Evolutionary conservation across 305 asterid genomes (phyloP).

Genomic region (Fraxinus velutina): DNA sequence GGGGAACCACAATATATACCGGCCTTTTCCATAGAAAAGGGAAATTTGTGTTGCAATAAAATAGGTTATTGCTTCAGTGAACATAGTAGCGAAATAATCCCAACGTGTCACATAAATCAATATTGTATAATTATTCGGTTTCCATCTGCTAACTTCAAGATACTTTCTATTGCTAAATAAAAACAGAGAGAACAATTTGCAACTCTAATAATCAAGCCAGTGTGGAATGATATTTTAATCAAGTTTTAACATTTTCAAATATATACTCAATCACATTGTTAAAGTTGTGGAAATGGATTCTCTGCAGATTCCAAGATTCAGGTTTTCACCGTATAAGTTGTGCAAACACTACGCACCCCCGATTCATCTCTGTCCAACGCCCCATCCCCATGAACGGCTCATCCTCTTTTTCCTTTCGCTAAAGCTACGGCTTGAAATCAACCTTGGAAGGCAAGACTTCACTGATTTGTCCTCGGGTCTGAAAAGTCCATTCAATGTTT

Average conservation of each 20-base stretch:
- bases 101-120: no score
- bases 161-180: neutral
- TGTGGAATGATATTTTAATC: neutral
- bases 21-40: no score
- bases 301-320: neutral
- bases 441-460: constrained; percentile 39
- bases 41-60: no score
- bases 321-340: neutral
- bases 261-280: neutral
- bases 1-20: no score
- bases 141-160: neutral
- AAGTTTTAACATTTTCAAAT: neutral
- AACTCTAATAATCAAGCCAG: neutral
- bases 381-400: constrained; percentile 14
- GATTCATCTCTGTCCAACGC: neutral
- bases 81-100: no score
- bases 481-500: constrained; percentile 3
- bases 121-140: no score
- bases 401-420: constrained; percentile 32
- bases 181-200: neutral
- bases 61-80: no score
- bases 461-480: constrained; percentile 15
- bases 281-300: neutral
- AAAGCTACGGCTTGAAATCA: constrained; percentile 34
- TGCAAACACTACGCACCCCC: neutral